Evolutionary conservation across 1,284 basidiomycete genomes (phyloP).

Genomic region (Agroathelia rolfsii): DNA sequence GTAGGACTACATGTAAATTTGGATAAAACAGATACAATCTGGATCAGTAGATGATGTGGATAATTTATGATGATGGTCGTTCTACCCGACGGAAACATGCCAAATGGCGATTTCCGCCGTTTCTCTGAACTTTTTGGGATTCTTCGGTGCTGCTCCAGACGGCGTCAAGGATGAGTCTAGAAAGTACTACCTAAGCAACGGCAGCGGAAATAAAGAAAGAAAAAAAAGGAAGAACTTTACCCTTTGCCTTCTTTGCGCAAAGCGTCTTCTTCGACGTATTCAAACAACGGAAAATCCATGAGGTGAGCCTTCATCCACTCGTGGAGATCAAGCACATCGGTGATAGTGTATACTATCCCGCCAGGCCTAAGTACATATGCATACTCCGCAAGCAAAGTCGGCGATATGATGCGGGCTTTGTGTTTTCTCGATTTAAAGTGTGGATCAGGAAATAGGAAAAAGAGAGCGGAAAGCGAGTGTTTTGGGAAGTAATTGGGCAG

Average conservation of each 20-base stretch:
- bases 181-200: too few species aligned
- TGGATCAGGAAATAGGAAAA: slow-evolving; percentile 98
- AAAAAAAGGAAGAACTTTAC: too few species aligned
- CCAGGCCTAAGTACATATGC: slow-evolving; percentile 88
- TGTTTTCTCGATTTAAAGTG: slow-evolving; percentile 98
- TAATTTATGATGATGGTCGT: slow-evolving; percentile 15
- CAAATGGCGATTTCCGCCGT: slow-evolving; percentile 83
- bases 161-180: slow-evolving; percentile 67
- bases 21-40: too few species aligned
- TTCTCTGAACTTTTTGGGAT: slow-evolving; percentile 93
- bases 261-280: slow-evolving; percentile 65
- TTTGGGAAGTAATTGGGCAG: slow-evolving; percentile 94
- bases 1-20: too few species aligned
- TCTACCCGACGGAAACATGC: slow-evolving; percentile 71
- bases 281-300: slow-evolving; percentile 80
- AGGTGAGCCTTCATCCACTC: slow-evolving; percentile 94
- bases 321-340: slow-evolving; percentile 91
- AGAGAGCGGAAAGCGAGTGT: slow-evolving; percentile 85
- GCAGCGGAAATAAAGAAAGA: too few species aligned
- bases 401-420: slow-evolving; percentile 96
- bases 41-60: slow-evolving; percentile 2
- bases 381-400: slow-evolving; percentile 89
- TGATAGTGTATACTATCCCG: slow-evolving; percentile 95
- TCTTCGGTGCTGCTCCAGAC: slow-evolving; percentile 88
- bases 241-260: slow-evolving; percentile 67